Conservation (phyloP, 1,139 yeast species). For the Lodderomyces elongisporus region DNA sequence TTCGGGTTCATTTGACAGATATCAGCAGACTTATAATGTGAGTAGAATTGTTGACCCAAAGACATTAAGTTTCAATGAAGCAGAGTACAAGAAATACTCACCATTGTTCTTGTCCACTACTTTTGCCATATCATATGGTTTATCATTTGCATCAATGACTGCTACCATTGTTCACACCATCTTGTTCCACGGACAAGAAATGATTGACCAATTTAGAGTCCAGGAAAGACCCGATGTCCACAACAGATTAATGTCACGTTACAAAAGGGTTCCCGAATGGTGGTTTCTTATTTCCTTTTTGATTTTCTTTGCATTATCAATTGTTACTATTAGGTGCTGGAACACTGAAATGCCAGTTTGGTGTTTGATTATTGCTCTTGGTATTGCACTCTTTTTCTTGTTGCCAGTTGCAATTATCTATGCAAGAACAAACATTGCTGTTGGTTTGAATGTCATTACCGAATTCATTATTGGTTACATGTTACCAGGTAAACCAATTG, state of each 20-base stretch:
- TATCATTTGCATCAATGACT: conserved; percentile 58
- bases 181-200: conserved; percentile 53
- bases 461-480: conserved; percentile 44
- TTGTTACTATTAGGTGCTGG: conserved; percentile 38
- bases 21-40: conserved; percentile 31
- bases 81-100: conserved; percentile 45
- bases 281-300: conserved; percentile 51
- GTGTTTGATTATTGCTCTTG: conserved; percentile 33
- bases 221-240: conserved; percentile 56
- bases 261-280: conserved; percentile 64
- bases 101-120: conserved; percentile 59
- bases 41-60: conserved; percentile 36
- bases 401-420: conserved; percentile 41
- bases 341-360: conserved; percentile 42
- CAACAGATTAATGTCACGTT: conserved; percentile 53
- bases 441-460: conserved; percentile 43
- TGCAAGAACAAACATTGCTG: conserved; percentile 40
- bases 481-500: conserved; percentile 45
- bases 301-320: conserved; percentile 34
- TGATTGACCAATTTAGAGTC: conserved; percentile 40
- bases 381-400: conserved; percentile 38
- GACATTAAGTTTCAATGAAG: conserved; percentile 36
- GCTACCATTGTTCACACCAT: conserved; percentile 53
- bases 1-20: conserved; percentile 36
- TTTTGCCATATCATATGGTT: conserved; percentile 56